Conservation (phyloP, 495 filamentous ascomycete species). For the Darksidea phi region DNA sequence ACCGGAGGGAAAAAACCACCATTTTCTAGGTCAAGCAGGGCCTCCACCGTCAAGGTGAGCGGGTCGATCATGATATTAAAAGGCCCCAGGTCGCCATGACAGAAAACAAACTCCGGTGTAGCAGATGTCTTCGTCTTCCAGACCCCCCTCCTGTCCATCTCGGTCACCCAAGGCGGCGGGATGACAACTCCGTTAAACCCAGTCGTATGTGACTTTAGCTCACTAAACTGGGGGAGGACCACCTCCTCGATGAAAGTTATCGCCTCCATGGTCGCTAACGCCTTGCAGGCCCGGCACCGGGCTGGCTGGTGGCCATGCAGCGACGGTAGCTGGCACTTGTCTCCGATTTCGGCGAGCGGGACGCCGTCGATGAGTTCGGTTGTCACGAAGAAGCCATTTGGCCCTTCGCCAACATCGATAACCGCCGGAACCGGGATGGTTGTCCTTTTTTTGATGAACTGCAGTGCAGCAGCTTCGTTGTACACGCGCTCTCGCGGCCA, state of each 20-base stretch:
- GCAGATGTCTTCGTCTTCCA: slow-evolving; percentile 1
- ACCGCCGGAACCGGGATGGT: background rate
- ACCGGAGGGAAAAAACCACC: slow-evolving; percentile 2
- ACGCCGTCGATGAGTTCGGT: background rate
- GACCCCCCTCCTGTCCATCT: background rate
- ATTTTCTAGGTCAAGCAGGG: background rate
- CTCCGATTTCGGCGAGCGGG: background rate
- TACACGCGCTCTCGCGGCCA: background rate
- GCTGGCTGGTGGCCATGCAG: background rate
- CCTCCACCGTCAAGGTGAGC: background rate
- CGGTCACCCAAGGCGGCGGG: slow-evolving; percentile 5
- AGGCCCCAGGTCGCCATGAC: slow-evolving; percentile 10
- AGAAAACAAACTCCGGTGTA: background rate
- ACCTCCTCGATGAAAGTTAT: background rate
- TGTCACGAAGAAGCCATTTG: background rate
- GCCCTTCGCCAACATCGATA: background rate
- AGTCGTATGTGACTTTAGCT: background rate
- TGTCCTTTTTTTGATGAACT: background rate
- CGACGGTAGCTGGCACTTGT: background rate
- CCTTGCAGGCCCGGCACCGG: background rate
- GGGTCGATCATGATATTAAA: slow-evolving; percentile 2
- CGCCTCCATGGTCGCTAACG: background rate
- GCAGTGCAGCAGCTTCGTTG: background rate
- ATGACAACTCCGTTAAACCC: slow-evolving; percentile 9
- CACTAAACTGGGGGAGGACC: background rate